Evolutionary conservation across 139 green algal genomes (phyloP), one percentile per base, ranked within the genome.

Genomic region (Chlamydomonas sp.): DNA sequence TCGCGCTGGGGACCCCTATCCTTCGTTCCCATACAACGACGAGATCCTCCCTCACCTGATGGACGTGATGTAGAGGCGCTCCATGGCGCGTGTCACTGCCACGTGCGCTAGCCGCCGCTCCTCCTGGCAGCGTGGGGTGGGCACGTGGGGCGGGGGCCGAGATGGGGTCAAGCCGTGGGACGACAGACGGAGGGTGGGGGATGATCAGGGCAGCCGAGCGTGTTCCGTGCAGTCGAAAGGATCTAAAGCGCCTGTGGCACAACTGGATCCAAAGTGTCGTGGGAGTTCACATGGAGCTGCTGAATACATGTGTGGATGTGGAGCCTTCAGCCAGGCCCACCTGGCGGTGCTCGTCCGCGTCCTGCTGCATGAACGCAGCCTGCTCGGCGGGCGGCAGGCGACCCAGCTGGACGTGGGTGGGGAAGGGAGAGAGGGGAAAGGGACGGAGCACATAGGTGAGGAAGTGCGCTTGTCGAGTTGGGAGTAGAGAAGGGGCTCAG

Each of bases 61-160:
- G 64, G 64, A 5, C 14, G 79, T 85, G 79, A 85, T 59, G 79
- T 67, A 77, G 14, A 85, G 66, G 0, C 79, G 79, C 49, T 85
- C 79, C 79, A 77, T 85, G 79, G 79, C 79, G 18, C 79, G 64
- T 4, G 79, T 85, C 4, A 85, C 79, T 1, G 79, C 79, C 79
- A 85, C 79, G 49, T 85, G 79, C 14, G 79, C 79, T 49, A 85
- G 64, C 49, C 79, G 79, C 79, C 79, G 79, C 79, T 85, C 79
- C 64, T 85, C 79, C 79, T 85, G 79, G 15, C 31, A 49, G 31
- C 31, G 31, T 49, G 31, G 63, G 2, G n/a, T 12, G 78, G n/a
- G 18, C n/a, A n/a, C 73, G 73, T 20, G n/a, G 73, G 73, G 5
- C n/a, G 73, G n/a, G 4, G 59, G 59, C 15, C 12, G 9, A 63